Evolutionary conservation across 345 rosid species (phyloP).

Genomic region (Firmiana major): DNA sequence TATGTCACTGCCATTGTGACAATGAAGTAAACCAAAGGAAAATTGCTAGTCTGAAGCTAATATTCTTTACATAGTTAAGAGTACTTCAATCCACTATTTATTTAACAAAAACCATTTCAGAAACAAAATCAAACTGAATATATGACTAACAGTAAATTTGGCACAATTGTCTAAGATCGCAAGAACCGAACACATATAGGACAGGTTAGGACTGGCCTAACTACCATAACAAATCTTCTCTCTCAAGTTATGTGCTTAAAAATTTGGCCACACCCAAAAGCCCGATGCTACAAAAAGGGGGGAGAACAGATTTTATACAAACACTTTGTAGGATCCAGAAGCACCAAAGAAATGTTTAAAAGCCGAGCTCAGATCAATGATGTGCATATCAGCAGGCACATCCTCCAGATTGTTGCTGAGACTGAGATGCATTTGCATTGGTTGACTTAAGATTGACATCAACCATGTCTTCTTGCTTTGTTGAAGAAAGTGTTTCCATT

Average conservation of each 20-base stretch:
- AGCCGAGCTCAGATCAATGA: constrained; percentile 1
- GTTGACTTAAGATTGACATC: constrained; percentile 84
- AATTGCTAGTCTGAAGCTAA: background rate
- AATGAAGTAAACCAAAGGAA: background rate
- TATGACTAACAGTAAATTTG: constrained; percentile 3
- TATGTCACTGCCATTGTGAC: background rate
- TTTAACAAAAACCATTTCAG: constrained; percentile 1
- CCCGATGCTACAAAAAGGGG: constrained; percentile 25
- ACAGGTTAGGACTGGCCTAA: constrained; percentile 27
- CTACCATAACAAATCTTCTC: constrained; percentile 18
- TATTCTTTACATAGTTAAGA: background rate
- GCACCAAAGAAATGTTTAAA: background rate
- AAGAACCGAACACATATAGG: constrained; percentile 3
- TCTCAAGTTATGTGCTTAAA: background rate
- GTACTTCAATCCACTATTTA: background rate
- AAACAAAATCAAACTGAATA: constrained; percentile 4
- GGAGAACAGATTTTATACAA: constrained; percentile 26
- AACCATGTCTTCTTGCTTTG: constrained; percentile 92
- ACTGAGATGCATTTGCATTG: constrained; percentile 53
- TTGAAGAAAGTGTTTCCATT: constrained; percentile 88
- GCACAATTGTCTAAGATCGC: constrained; percentile 15
- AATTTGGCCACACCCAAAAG: constrained; percentile 13
- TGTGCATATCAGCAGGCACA: constrained; percentile 56
- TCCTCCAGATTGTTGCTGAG: constrained; percentile 74
- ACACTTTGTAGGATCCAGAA: constrained; percentile 1